Percentiles rank a stretch among this genome's conserved stretches.
phyloP scores from a whole-genome alignment of 2,329 filamentous ascomycete species.

The Pseudomassariella vexata region DNA sequence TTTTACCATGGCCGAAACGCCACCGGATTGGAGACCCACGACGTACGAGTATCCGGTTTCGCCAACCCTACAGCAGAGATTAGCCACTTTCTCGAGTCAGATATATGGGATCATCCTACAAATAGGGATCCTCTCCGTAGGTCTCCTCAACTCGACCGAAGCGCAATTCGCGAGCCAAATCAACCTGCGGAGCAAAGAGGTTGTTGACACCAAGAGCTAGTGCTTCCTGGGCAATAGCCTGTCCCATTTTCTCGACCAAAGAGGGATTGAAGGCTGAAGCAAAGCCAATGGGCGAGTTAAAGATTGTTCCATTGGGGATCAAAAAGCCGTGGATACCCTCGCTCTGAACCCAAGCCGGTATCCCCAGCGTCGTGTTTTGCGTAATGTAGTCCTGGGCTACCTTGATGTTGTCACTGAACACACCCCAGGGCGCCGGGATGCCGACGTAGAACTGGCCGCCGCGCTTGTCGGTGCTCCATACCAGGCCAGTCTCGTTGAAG shows the following conservation, averaged over 20 bases:
- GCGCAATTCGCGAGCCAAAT: constrained; percentile 65
- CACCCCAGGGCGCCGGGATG: constrained; percentile 57
- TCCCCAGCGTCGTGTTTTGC: constrained; percentile 61
- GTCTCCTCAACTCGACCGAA: constrained; percentile 72
- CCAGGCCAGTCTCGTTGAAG: constrained; percentile 64
- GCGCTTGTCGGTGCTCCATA: constrained; percentile 59
- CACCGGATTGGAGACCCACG: constrained; percentile 55
- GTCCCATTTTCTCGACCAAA: constrained; percentile 61
- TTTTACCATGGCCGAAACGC: constrained; percentile 68
- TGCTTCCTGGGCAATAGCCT: constrained; percentile 59
- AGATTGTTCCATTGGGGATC: constrained; percentile 68
- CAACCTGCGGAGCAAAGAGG: constrained; percentile 64
- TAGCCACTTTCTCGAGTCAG: too few species aligned
- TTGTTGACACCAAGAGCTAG: constrained; percentile 66
- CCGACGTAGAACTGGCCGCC: constrained; percentile 70
- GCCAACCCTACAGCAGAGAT: constrained; percentile 39
- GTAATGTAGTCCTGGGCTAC: constrained; percentile 63
- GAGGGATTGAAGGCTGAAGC: constrained; percentile 65
- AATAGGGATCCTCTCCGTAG: constrained; percentile 62
- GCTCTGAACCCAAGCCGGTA: constrained; percentile 67
- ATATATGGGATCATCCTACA: too few species aligned
- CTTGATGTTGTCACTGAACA: constrained; percentile 57
- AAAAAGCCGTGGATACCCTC: constrained; percentile 72
- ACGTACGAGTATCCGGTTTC: constrained; percentile 58
- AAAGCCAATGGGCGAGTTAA: constrained; percentile 70